Evolutionary conservation across 2,329 filamentous ascomycete genomes (phyloP).

Genomic region (Nigrospora sphaerica): DNA sequence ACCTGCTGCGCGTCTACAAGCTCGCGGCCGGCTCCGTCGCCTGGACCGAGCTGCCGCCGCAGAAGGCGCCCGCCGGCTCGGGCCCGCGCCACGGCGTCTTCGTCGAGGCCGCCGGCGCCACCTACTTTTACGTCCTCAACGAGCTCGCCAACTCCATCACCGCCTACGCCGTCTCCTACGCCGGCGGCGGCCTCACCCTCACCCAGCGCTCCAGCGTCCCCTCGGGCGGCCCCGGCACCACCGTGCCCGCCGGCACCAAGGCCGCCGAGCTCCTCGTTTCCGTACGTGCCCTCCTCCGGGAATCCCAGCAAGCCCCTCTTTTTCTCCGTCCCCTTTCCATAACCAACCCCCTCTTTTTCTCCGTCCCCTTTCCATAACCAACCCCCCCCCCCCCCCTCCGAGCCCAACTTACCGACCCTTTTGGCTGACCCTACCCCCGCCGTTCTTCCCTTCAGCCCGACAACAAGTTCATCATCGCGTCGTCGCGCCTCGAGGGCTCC

Average conservation of each 20-base stretch:
- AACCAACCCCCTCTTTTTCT: too few species aligned
- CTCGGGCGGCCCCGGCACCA: conserved; percentile 36
- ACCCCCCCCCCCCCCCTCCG: too few species aligned
- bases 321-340: neutral
- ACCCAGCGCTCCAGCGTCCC: conserved; percentile 37
- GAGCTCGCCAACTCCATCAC: conserved; percentile 54
- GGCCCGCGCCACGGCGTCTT: conserved; percentile 64
- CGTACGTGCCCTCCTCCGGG: conserved; percentile 39
- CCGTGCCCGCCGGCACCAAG: conserved; percentile 31
- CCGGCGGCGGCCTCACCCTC: conserved; percentile 33
- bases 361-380: too few species aligned
- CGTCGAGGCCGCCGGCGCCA: conserved; percentile 31
- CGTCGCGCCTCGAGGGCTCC: conserved; percentile 56
- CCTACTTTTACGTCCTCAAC: conserved; percentile 52
- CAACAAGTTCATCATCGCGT: conserved; percentile 56
- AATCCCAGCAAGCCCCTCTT: too few species aligned
- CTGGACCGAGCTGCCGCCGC: conserved; percentile 30
- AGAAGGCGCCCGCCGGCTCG: conserved; percentile 40
- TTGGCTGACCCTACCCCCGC: neutral
- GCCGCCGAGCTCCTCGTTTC: conserved; percentile 53
- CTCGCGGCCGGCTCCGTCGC: conserved; percentile 40
- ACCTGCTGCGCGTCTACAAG: conserved; percentile 50
- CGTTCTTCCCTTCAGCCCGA: conserved; percentile 39
- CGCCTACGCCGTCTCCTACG: conserved; percentile 50
- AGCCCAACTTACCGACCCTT: too few species aligned